These are phyloP conservation scores for Aureobasidium lini DNA, from an alignment of 2,329 filamentous ascomycete genomes.

Conservation along the genomic window DNA sequence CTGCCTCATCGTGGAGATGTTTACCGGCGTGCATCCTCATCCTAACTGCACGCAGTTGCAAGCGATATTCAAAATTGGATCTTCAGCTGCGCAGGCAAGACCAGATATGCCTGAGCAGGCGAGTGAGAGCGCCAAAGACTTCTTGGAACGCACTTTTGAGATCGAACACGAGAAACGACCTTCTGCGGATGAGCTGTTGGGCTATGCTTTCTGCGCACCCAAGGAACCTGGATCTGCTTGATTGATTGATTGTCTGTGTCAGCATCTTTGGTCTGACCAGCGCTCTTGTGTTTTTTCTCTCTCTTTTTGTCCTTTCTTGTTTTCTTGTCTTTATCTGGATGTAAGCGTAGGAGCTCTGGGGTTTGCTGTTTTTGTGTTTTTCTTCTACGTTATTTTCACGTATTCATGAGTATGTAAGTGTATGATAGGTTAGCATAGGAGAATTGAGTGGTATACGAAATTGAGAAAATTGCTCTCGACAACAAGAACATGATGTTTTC, in stretches of 20 bases:
- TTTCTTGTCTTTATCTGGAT: background rate
- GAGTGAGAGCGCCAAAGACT: conserved; percentile 73
- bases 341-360: conserved; percentile 9
- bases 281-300: background rate
- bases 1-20: conserved; percentile 97
- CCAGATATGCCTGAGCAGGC: conserved; percentile 84
- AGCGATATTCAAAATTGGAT: conserved; percentile 93
- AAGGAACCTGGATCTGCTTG: conserved; percentile 10
- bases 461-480: too few species aligned
- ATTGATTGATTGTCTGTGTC: background rate
- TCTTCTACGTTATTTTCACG: too few species aligned
- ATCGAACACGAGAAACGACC: conserved; percentile 89
- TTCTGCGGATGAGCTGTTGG: conserved; percentile 81
- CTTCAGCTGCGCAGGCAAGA: conserved; percentile 39
- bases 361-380: background rate
- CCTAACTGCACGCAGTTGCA: conserved; percentile 95
- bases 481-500: too few species aligned
- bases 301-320: background rate
- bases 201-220: conserved; percentile 57
- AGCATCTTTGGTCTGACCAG: background rate
- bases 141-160: conserved; percentile 86
- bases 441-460: too few species aligned
- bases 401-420: too few species aligned
- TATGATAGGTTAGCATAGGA: too few species aligned
- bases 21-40: conserved; percentile 93